These are phyloP conservation scores for Ceratocystis variospora DNA, from an alignment of 2,329 filamentous ascomycete species.

Conservation along the genomic window DNA sequence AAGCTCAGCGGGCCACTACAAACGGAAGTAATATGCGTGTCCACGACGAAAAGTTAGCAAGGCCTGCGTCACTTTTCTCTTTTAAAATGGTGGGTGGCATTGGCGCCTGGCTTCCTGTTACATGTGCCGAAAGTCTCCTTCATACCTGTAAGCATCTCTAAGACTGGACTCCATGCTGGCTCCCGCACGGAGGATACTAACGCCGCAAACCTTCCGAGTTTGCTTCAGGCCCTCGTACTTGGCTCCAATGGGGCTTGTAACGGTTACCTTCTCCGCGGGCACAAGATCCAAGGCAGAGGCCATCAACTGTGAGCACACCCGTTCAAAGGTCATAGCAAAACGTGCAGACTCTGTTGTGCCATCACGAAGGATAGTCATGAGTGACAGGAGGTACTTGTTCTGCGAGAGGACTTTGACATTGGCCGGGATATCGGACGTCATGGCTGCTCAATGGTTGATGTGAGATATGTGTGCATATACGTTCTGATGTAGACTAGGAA, in stretches of 20 bases:
- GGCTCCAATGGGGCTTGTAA: conserved; percentile 20
- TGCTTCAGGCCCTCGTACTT: conserved; percentile 17
- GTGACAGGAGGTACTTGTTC: conserved; percentile 17
- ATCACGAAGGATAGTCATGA: conserved; percentile 20
- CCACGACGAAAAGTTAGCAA: background rate
- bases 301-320: conserved; percentile 18
- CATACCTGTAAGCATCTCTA: conserved; percentile 23
- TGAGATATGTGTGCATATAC: background rate
- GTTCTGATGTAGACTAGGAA: background rate
- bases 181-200: conserved; percentile 26
- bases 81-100: background rate
- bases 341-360: conserved; percentile 14
- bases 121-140: background rate
- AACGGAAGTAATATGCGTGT: background rate
- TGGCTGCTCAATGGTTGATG: background rate
- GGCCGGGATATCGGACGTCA: background rate
- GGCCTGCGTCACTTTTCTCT: background rate
- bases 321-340: conserved; percentile 18
- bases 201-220: conserved; percentile 23
- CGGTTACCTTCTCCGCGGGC: conserved; percentile 11
- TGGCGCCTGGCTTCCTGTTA: background rate
- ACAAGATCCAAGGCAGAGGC: conserved; percentile 18
- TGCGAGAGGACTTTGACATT: conserved; percentile 19
- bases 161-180: conserved; percentile 25
- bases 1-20: conserved; percentile 24